Conservation (phyloP, 2,329 filamentous ascomycete genomes). For the Cryoendolithus antarcticus region DNA sequence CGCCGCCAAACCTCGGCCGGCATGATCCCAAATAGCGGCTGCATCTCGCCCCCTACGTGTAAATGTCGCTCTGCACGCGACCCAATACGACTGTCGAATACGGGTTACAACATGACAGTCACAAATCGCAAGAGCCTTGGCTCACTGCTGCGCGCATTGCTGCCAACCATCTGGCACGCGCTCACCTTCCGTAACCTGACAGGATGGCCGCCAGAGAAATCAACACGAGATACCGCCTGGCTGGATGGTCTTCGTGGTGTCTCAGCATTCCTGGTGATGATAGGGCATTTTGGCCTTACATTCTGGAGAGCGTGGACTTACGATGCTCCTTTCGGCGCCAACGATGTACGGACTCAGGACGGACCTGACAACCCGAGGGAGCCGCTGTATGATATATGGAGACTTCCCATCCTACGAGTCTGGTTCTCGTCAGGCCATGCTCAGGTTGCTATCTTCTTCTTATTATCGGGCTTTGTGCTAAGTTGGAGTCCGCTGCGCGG, state of each 20-base stretch:
- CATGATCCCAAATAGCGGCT: too few species aligned
- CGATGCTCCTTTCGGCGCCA: slow-evolving; percentile 5
- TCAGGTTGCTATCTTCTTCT: slow-evolving; percentile 9
- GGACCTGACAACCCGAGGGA: neutral
- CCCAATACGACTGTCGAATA: too few species aligned
- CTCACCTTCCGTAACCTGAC: neutral
- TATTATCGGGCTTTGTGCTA: slow-evolving; percentile 10
- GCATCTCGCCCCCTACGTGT: too few species aligned
- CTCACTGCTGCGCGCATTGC: too few species aligned
- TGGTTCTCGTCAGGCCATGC: slow-evolving; percentile 7
- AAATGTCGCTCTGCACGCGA: too few species aligned
- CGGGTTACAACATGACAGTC: too few species aligned
- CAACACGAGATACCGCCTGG: slow-evolving; percentile 4
- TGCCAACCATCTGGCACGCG: neutral
- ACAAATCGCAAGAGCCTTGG: too few species aligned
- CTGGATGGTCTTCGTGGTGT: slow-evolving; percentile 13
- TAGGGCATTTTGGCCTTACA: slow-evolving; percentile 8
- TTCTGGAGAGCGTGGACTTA: slow-evolving; percentile 5
- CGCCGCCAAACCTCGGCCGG: too few species aligned
- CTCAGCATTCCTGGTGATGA: slow-evolving; percentile 11
- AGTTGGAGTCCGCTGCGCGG: slow-evolving; percentile 5
- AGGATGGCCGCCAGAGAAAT: neutral
- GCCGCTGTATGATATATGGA: slow-evolving; percentile 5
- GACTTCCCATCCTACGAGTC: slow-evolving; percentile 10
- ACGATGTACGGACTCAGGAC: slow-evolving; percentile 1